A percentile compares a stretch with the other conserved stretches of the same genome.
phyloP scores from a whole-genome alignment of 768 basidiomycete species.

The Collybia sordida region DNA sequence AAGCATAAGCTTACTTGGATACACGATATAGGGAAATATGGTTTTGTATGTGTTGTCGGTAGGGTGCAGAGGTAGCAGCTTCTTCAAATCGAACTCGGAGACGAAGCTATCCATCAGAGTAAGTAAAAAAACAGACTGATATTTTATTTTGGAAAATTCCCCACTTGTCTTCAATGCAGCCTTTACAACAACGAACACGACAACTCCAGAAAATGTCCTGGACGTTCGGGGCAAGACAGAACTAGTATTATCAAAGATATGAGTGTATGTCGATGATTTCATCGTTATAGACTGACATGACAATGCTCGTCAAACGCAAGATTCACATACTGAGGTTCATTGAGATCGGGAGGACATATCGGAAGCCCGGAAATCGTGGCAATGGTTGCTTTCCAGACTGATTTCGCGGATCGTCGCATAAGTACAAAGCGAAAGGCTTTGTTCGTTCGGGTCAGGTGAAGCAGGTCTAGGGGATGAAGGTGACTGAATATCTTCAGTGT shows the following conservation, averaged over 20 bases:
- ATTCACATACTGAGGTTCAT: conserved; percentile 42
- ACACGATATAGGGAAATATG: conserved; percentile 29
- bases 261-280: conserved; percentile 1
- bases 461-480: conserved; percentile 43
- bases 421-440: conserved; percentile 6
- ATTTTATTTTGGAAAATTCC: background rate
- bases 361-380: conserved; percentile 28
- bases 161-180: conserved; percentile 17
- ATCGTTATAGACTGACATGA: conserved; percentile 31
- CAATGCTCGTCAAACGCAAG: conserved; percentile 45
- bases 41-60: conserved; percentile 22
- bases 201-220: conserved; percentile 21
- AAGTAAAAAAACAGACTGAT: background rate
- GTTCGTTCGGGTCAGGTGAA: conserved; percentile 38
- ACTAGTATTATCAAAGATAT: conserved; percentile 8
- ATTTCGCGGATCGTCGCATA: conserved; percentile 5
- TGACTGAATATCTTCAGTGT: conserved; percentile 39
- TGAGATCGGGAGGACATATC: conserved; percentile 40
- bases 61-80: conserved; percentile 21
- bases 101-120: conserved; percentile 9
- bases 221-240: conserved; percentile 18
- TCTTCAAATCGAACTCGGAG: conserved; percentile 13
- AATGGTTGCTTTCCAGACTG: conserved; percentile 2
- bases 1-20: conserved; percentile 19
- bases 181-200: conserved; percentile 22